Base-by-base conservation (phyloP, 2,329 filamentous ascomycete genomes). In the Trichoderma simmonsii region DNA sequence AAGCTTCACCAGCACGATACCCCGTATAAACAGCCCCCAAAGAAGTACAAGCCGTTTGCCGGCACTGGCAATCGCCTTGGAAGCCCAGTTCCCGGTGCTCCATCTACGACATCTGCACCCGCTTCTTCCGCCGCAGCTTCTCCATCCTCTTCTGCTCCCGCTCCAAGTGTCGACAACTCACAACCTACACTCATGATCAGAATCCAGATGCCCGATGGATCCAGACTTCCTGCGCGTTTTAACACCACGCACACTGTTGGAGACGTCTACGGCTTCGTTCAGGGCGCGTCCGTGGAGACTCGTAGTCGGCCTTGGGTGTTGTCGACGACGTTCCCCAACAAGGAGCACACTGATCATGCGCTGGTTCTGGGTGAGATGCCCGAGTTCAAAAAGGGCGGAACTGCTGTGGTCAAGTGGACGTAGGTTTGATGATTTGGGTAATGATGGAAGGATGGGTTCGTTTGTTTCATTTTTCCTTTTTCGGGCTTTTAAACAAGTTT, bases 301-400 rank as follows among this genome's bases (percentile, higher is more conserved):
- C 83, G 83, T 34, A 78, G 81, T 51, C 86, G 93, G n/a, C 77
- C 86, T 4, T 96, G 92, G 86, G 91, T 93, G 3, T 84, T 97
- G 57, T 92, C 91, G 74, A 96, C 93, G 0, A 95, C 93, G 0
- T 96, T 96, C 81, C 93, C 93, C 5, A 93, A 89, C 78, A 94
- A 93, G 82, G 92, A 95, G 69, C 88, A 95, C 74, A 90, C 86
- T 2, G 92, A 96, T 77, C 91, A 90, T 80, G 81, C 79, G 9
- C 77, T 88, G 65, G 84, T 87, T 1, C 79, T 92, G 32, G 87
- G 88, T 6, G 89, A 91, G 26, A 85, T 91, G 81, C 74, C 85
- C 30, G 90, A 91, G 78, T 91, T 92, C 77, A 91, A 89, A 83
- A 87, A 86, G 79, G 89, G 90, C 14, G 90, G 89, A 24, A 90